These are phyloP conservation scores for Pseudogymnoascus sp. DNA, from an alignment of 2,329 filamentous ascomycete species.

Conservation along the genomic window DNA sequence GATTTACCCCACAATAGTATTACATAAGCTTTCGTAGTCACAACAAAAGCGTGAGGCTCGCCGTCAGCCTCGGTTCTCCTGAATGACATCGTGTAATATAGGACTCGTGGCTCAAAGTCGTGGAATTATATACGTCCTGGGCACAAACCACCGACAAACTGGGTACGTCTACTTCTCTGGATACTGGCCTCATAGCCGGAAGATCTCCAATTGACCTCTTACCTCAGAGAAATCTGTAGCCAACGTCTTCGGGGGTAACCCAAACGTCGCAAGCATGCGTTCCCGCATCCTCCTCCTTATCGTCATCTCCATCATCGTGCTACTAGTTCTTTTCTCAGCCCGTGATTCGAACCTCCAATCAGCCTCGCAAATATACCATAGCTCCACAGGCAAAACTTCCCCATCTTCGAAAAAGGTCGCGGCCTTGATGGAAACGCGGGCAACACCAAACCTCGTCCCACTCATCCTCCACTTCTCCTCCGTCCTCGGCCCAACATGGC, in stretches of 20 bases:
- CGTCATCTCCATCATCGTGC: not conserved
- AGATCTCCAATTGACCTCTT: not conserved
- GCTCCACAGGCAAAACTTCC: not conserved
- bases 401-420: conserved; percentile 28
- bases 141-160: not conserved
- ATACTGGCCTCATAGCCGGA: not conserved
- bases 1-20: not conserved
- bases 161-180: not conserved
- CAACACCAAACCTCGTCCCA: conserved; percentile 32
- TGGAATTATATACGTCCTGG: not conserved
- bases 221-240: not conserved
- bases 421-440: conserved; percentile 35
- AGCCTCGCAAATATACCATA: conserved; percentile 6
- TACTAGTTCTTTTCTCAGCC: conserved; percentile 1
- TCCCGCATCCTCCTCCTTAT: not conserved
- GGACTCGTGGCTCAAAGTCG: not conserved
- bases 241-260: not conserved
- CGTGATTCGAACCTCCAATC: not conserved
- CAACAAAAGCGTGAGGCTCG: not conserved
- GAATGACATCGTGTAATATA: not conserved
- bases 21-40: not conserved
- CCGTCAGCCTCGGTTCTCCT: conserved; percentile 5
- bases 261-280: conserved; percentile 1
- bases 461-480: conserved; percentile 36
- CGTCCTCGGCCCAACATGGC: conserved; percentile 40